Evolutionary conservation across 78 protist species (phyloP).

Genomic region (Tieghemostelium lacteum): DNA sequence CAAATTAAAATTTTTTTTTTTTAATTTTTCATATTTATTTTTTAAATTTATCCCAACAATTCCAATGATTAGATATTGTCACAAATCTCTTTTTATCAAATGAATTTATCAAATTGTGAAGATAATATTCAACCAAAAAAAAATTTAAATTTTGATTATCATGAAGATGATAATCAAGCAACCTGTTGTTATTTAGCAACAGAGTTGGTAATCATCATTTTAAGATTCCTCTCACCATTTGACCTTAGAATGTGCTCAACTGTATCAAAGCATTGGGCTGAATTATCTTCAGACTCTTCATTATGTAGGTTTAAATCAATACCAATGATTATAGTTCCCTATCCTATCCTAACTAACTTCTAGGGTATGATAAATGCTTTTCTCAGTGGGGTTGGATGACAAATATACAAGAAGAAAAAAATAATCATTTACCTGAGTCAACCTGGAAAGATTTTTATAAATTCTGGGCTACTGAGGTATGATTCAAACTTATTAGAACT

Average conservation of each 20-base stretch:
- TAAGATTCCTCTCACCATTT: constrained; percentile 57
- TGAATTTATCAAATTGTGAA: too few species aligned
- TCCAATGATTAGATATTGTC: too few species aligned
- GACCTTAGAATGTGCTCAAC: constrained; percentile 20
- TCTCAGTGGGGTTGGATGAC: constrained; percentile 63
- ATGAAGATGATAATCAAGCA: too few species aligned
- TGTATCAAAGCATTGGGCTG: constrained; percentile 42
- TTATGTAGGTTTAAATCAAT: constrained; percentile 19
- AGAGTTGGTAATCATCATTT: constrained; percentile 29
- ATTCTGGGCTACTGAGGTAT: constrained; percentile 51
- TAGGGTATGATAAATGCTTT: constrained; percentile 70
- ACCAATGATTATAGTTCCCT: neutral
- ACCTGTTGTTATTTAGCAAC: constrained; percentile 44
- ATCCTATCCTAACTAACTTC: neutral
- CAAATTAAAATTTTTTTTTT: too few species aligned
- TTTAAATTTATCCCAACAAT: too few species aligned
- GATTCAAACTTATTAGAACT: neutral
- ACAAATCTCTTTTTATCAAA: too few species aligned
- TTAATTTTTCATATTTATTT: too few species aligned
- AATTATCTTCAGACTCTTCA: constrained; percentile 4
- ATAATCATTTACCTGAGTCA: neutral
- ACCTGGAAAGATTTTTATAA: constrained; percentile 71
- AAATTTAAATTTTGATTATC: too few species aligned
- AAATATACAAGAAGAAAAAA: constrained; percentile 18
- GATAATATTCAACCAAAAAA: too few species aligned